These are phyloP conservation scores for Penicillium frequentans DNA, from an alignment of 2,329 filamentous ascomycete genomes.

Conservation along the genomic window DNA sequence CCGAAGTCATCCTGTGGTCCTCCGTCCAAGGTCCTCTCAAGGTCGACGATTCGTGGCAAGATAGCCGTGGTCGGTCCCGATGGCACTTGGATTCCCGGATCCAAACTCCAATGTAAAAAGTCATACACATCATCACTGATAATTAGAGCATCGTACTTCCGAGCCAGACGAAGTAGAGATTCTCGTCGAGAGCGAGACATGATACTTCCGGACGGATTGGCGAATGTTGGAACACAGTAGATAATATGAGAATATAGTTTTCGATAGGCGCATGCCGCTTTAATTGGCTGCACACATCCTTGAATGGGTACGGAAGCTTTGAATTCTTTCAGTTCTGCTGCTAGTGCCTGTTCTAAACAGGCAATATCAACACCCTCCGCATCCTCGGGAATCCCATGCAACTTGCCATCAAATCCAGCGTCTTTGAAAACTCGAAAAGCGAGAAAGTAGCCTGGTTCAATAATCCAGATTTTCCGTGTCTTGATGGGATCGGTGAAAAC, in stretches of 20 bases:
- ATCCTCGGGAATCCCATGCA: slow-evolving; percentile 69
- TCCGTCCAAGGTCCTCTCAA: slow-evolving; percentile 66
- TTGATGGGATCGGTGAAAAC: slow-evolving; percentile 74
- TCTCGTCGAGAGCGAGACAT: slow-evolving; percentile 51
- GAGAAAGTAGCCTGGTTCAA: slow-evolving; percentile 77
- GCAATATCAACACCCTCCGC: slow-evolving; percentile 71
- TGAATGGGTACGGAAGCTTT: slow-evolving; percentile 28
- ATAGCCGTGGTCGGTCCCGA: too few species aligned
- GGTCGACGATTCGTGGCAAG: slow-evolving; percentile 72
- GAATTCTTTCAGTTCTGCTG: slow-evolving; percentile 44
- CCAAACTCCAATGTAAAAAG: slow-evolving; percentile 68
- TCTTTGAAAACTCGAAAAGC: slow-evolving; percentile 79
- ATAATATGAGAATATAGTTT: slow-evolving; percentile 23
- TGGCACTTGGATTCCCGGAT: slow-evolving; percentile 31
- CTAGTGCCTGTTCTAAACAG: slow-evolving; percentile 45
- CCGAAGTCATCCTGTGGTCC: slow-evolving; percentile 64
- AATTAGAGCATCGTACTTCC: slow-evolving; percentile 72
- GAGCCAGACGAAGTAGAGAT: slow-evolving; percentile 67
- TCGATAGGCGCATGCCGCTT: neutral
- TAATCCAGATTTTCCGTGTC: slow-evolving; percentile 73
- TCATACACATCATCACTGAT: slow-evolving; percentile 90
- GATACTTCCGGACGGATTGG: slow-evolving; percentile 20
- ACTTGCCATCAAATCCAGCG: slow-evolving; percentile 64
- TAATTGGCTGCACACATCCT: too few species aligned
- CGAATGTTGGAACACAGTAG: slow-evolving; percentile 21